Percentiles rank a stretch among this genome's conserved stretches.
phyloP scores from a whole-genome alignment of 2,329 filamentous ascomycete species.

The Diaporthe velutina region DNA sequence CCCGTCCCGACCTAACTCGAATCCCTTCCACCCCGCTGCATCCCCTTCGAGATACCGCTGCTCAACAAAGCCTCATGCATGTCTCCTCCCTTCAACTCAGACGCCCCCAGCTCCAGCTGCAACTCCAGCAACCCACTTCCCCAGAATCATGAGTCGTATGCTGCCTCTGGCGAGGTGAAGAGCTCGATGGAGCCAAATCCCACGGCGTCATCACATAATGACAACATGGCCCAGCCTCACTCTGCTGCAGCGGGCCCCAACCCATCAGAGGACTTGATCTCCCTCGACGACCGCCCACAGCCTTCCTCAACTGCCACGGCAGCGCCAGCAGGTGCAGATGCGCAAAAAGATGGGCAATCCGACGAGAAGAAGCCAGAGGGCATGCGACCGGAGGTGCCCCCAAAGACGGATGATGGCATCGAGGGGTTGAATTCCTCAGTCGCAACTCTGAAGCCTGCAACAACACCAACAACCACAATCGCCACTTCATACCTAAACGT shows the following conservation, averaged over 20 bases:
- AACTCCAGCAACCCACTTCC: slow-evolving; percentile 18
- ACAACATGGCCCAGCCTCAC: slow-evolving; percentile 24
- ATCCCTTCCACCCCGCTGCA: background rate
- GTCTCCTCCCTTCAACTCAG: slow-evolving; percentile 38
- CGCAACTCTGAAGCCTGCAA: slow-evolving; percentile 62
- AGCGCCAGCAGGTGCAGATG: background rate
- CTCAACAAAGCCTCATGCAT: slow-evolving; percentile 35
- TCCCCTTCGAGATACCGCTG: background rate
- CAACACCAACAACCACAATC: slow-evolving; percentile 52
- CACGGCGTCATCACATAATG: slow-evolving; percentile 31
- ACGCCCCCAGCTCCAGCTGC: slow-evolving; percentile 29
- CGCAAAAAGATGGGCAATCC: slow-evolving; percentile 11
- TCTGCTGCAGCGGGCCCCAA: slow-evolving; percentile 19
- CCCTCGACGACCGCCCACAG: slow-evolving; percentile 11
- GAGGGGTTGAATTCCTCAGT: slow-evolving; percentile 59
- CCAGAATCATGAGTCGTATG: slow-evolving; percentile 36
- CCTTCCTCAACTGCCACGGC: background rate
- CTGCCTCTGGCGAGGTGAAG: slow-evolving; percentile 36
- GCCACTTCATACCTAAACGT: slow-evolving; percentile 60
- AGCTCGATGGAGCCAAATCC: slow-evolving; percentile 38
- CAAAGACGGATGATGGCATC: slow-evolving; percentile 33
- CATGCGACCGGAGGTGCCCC: slow-evolving; percentile 13
- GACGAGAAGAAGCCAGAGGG: slow-evolving; percentile 3
- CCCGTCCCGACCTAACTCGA: background rate
- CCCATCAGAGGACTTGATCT: slow-evolving; percentile 35